Conservation (phyloP, 1,139 yeast species). For the Debaryomyces udenii region DNA sequence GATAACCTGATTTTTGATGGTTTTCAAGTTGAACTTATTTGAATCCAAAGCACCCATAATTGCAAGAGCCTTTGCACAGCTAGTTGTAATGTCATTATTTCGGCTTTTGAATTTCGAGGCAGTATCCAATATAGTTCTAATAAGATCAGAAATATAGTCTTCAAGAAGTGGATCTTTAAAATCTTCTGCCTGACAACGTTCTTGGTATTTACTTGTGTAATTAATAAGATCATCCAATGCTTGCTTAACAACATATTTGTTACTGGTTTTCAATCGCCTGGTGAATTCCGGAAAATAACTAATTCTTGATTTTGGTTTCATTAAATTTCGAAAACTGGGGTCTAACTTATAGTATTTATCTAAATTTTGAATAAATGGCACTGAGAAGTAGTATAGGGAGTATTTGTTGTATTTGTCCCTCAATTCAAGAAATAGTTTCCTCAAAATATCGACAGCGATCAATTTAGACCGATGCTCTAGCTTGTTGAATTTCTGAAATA, state of each 20-base stretch:
- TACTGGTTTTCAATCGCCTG: constrained; percentile 64
- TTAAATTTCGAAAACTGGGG: constrained; percentile 28
- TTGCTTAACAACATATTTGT: constrained; percentile 76
- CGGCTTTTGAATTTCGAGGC: constrained; percentile 58
- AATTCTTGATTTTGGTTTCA: constrained; percentile 31
- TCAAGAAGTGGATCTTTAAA: constrained; percentile 34
- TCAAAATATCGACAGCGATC: constrained; percentile 50
- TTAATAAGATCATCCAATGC: constrained; percentile 68
- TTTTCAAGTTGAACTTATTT: constrained; percentile 55
- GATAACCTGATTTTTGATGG: constrained; percentile 47
- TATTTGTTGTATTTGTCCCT: constrained; percentile 41
- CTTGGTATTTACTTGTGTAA: constrained; percentile 52
- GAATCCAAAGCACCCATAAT: constrained; percentile 80
- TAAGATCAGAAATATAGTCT: constrained; percentile 43
- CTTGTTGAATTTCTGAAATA: constrained; percentile 63
- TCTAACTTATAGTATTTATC: constrained; percentile 28
- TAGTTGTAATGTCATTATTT: constrained; percentile 52
- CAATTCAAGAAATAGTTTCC: constrained; percentile 39
- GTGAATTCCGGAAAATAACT: constrained; percentile 52
- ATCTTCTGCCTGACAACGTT: constrained; percentile 46
- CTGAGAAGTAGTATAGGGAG: constrained; percentile 51
- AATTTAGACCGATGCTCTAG: constrained; percentile 52
- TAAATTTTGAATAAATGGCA: constrained; percentile 50
- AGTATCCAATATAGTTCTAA: constrained; percentile 60
- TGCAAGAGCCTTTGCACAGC: constrained; percentile 73